These are phyloP conservation scores for Tympanopsis confertula DNA, from an alignment of 2,329 filamentous ascomycete species.

Conservation along the genomic window DNA sequence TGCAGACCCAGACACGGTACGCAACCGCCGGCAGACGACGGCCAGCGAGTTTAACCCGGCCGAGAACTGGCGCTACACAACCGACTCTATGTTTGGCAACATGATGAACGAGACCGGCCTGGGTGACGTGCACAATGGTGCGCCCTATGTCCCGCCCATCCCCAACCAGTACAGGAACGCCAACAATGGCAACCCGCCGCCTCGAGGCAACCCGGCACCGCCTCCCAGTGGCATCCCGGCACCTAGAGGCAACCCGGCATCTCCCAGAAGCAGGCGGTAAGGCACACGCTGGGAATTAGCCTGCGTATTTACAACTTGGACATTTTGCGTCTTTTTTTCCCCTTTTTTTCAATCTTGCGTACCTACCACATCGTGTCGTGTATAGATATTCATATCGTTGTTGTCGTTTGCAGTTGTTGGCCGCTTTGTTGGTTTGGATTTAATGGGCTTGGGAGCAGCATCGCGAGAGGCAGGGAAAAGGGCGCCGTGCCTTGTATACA, in stretches of 20 bases:
- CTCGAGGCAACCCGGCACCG: neutral
- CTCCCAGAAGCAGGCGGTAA: neutral
- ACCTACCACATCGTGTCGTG: neutral
- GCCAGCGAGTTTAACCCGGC: neutral
- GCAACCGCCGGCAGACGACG: neutral
- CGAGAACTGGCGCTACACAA: neutral
- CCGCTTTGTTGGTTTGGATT: no score
- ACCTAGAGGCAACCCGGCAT: neutral
- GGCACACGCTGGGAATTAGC: neutral
- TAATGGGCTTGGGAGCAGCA: no score
- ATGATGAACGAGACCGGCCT: neutral
- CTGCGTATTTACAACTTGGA: neutral
- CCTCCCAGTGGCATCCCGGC: neutral
- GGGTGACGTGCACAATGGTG: neutral
- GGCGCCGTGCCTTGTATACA: no score
- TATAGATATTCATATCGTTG: no score
- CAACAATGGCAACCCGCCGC: neutral
- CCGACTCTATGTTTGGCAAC: neutral
- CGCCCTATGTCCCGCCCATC: neutral
- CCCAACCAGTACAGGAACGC: neutral
- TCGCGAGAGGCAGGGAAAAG: no score
- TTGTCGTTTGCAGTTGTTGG: neutral
- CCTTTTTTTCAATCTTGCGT: neutral
- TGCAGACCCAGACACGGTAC: neutral
- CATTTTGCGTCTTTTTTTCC: neutral